Conservation (phyloP, 768 basidiomycete species). For the Agrocybe praecox region DNA sequence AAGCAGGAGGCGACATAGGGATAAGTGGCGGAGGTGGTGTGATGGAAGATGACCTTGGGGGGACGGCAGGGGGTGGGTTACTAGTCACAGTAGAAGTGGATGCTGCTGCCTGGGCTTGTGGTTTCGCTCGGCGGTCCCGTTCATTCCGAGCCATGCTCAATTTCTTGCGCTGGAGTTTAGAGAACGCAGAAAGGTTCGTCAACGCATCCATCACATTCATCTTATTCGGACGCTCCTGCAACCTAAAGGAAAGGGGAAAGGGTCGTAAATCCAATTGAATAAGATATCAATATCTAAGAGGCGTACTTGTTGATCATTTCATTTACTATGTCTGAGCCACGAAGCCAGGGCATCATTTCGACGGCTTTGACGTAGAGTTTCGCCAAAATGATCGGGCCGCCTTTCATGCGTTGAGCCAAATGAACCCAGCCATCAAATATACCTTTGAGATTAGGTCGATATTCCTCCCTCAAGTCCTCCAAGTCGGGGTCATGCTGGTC, state of each 20-base stretch:
- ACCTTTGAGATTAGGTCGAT: conserved; percentile 55
- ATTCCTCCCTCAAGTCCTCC: conserved; percentile 64
- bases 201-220: conserved; percentile 53
- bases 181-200: conserved; percentile 48
- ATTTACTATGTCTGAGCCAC: conserved; percentile 49
- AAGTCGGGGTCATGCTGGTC: conserved; percentile 56
- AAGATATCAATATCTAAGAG: not conserved
- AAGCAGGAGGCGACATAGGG: conserved; percentile 2
- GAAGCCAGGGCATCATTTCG: conserved; percentile 60
- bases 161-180: conserved; percentile 51
- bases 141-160: conserved; percentile 15
- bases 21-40: not conserved
- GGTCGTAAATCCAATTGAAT: not conserved
- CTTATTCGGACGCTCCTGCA: conserved; percentile 59
- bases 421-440: conserved; percentile 62
- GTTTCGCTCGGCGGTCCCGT: conserved; percentile 20
- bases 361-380: conserved; percentile 47
- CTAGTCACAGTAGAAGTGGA: not conserved
- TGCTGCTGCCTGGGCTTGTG: conserved; percentile 15
- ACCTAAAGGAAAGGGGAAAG: conserved; percentile 29
- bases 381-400: conserved; percentile 34
- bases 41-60: not conserved
- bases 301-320: conserved; percentile 59
- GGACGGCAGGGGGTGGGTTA: not conserved
- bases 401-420: conserved; percentile 38